phyloP scores from a whole-genome alignment of 768 basidiomycete genomes.

The Russula foetens region DNA sequence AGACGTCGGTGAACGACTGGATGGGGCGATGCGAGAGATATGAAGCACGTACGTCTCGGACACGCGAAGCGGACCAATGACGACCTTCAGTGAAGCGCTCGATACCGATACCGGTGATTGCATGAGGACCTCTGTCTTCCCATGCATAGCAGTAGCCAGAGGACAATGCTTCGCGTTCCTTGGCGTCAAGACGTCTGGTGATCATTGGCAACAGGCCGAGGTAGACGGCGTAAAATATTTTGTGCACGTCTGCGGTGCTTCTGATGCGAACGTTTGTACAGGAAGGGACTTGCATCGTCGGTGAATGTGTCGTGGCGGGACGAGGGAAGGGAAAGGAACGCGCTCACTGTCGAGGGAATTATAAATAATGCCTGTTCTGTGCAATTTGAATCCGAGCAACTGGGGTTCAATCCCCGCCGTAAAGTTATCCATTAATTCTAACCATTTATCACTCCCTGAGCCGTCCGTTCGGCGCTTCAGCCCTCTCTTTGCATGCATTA shows the following conservation, averaged over 20 bases:
- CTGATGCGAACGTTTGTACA: slow-evolving; percentile 69
- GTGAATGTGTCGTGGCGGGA: slow-evolving; percentile 21
- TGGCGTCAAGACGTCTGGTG: slow-evolving; percentile 73
- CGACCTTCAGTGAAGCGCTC: slow-evolving; percentile 76
- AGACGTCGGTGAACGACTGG: slow-evolving; percentile 2
- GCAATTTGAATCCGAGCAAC: slow-evolving; percentile 16
- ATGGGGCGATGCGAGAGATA: not conserved
- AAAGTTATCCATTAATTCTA: slow-evolving; percentile 4
- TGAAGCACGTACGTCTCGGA: slow-evolving; percentile 37
- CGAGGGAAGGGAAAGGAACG: slow-evolving; percentile 17
- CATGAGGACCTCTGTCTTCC: slow-evolving; percentile 81
- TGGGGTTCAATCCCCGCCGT: slow-evolving; percentile 15
- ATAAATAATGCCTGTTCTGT: slow-evolving; percentile 16
- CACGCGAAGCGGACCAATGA: slow-evolving; percentile 79
- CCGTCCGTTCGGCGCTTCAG: not conserved
- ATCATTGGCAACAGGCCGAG: slow-evolving; percentile 62
- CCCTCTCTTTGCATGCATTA: not conserved
- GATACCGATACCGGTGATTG: slow-evolving; percentile 75
- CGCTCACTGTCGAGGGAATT: slow-evolving; percentile 14
- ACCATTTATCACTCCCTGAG: not conserved
- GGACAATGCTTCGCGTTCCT: slow-evolving; percentile 57
- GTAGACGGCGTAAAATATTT: slow-evolving; percentile 74
- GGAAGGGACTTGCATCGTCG: slow-evolving; percentile 65
- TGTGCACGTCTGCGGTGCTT: slow-evolving; percentile 71
- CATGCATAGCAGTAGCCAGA: slow-evolving; percentile 82